These are phyloP conservation scores for Obelidium mucronatum DNA, from an alignment of 192 early-diverging fungal genomes.

Conservation along the genomic window DNA sequence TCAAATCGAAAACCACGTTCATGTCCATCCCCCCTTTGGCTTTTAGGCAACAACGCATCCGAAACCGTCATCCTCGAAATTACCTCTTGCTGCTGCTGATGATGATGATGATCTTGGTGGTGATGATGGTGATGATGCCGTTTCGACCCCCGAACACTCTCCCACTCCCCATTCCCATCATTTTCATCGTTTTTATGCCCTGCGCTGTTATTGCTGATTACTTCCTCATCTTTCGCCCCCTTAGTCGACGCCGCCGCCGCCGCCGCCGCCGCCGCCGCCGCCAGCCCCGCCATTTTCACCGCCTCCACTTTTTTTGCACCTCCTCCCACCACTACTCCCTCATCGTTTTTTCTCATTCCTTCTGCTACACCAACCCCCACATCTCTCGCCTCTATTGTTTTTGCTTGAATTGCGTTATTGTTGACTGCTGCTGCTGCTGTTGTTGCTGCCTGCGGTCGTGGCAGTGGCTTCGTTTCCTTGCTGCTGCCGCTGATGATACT, in stretches of 20 bases:
- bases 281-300: too few species aligned
- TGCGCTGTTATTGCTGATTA: too few species aligned
- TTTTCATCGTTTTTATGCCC: too few species aligned
- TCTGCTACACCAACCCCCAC: not conserved
- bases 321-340: too few species aligned
- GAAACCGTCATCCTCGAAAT: not conserved
- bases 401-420: not conserved
- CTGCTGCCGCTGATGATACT: not conserved
- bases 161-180: slow-evolving; percentile 28
- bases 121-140: not conserved
- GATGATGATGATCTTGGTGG: too few species aligned
- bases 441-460: not conserved
- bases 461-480: not conserved
- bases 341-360: not conserved
- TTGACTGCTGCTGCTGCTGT: not conserved
- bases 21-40: too few species aligned
- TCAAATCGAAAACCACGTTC: not conserved
- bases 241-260: too few species aligned
- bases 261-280: too few species aligned
- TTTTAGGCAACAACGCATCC: not conserved
- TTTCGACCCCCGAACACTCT: slow-evolving; percentile 4
- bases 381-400: not conserved
- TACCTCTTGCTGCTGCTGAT: too few species aligned
- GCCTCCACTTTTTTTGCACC: too few species aligned
- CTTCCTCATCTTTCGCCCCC: too few species aligned